A percentile compares a stretch with the other conserved stretches of the same genome.
These are phyloP conservation scores for Phaffomyces opuntiae DNA, from an alignment of 805 yeast genomes.

Conservation along the genomic window DNA sequence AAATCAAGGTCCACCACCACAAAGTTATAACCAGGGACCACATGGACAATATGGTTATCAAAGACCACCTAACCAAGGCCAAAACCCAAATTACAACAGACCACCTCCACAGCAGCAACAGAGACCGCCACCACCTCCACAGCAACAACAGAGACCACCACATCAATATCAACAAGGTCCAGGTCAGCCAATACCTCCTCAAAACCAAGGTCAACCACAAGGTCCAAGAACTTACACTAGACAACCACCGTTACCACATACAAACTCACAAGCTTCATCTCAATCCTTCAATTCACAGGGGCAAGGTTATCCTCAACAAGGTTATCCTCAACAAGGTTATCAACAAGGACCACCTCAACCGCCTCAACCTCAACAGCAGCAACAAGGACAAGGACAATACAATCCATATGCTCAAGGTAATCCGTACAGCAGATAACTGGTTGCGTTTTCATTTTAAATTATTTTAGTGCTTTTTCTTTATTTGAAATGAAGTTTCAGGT, in stretches of 20 bases:
- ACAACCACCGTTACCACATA: conserved; percentile 7
- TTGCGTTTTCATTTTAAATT: too few relatives aligned
- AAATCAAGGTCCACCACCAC: background rate
- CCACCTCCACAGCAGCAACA: conserved; percentile 5
- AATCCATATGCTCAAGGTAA: conserved; percentile 5
- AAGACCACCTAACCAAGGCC: conserved; percentile 1
- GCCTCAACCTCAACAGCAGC: background rate
- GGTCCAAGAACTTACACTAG: conserved; percentile 4
- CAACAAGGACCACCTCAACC: conserved; percentile 1
- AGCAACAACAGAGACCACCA: conserved; percentile 6
- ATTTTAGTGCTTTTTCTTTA: too few relatives aligned
- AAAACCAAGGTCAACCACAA: conserved; percentile 4
- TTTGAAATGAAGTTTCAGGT: too few relatives aligned
- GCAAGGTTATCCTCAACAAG: conserved; percentile 4
- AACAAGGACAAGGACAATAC: background rate
- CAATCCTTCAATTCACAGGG: background rate
- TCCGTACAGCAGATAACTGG: conserved; percentile 1
- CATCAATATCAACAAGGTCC: conserved; percentile 4
- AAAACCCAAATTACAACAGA: background rate
- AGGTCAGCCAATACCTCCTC: background rate
- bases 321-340: conserved; percentile 2
- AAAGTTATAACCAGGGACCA: background rate
- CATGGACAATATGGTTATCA: background rate
- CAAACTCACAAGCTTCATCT: conserved; percentile 4
- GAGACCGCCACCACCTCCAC: conserved; percentile 5